phyloP scores from a whole-genome alignment of 306 rosid species.

The Senna tora region DNA sequence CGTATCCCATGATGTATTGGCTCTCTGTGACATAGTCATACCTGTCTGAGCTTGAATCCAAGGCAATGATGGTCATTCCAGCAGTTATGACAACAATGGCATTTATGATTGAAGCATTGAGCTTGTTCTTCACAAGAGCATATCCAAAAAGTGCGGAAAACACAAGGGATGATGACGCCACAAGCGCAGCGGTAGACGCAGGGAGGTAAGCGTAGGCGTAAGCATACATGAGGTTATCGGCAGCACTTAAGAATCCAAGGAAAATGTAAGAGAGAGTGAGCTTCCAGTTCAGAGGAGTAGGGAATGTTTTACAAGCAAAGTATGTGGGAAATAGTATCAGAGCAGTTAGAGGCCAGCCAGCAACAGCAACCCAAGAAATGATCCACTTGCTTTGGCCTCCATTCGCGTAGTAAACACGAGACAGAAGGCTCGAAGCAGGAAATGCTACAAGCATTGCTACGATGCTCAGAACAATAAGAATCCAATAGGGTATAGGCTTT shows the following conservation, averaged over 20 bases:
- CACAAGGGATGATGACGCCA: slow-evolving; percentile 82
- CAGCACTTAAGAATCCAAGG: slow-evolving; percentile 83
- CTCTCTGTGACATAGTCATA: slow-evolving; percentile 50
- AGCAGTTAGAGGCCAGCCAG: slow-evolving; percentile 87
- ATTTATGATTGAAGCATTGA: slow-evolving; percentile 72
- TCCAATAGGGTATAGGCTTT: slow-evolving; percentile 78
- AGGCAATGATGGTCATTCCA: slow-evolving; percentile 74
- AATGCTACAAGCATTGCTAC: slow-evolving; percentile 83
- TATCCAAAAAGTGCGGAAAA: slow-evolving; percentile 83
- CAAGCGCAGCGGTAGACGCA: slow-evolving; percentile 88
- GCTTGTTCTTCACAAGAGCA: slow-evolving; percentile 69
- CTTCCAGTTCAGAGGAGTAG: slow-evolving; percentile 59
- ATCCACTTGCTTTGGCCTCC: slow-evolving; percentile 96
- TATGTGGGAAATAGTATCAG: slow-evolving; percentile 72
- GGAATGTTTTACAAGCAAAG: slow-evolving; percentile 49
- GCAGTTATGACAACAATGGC: slow-evolving; percentile 70
- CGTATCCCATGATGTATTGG: slow-evolving; percentile 73
- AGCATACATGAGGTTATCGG: slow-evolving; percentile 92
- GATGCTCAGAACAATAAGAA: slow-evolving; percentile 71
- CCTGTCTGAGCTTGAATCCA: slow-evolving; percentile 86
- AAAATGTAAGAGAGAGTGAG: slow-evolving; percentile 58
- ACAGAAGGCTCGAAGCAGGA: slow-evolving; percentile 87
- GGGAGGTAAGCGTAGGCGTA: slow-evolving; percentile 97
- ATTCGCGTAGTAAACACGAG: slow-evolving; percentile 75
- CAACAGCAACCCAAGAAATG: slow-evolving; percentile 92